Conservation (phyloP, 495 filamentous ascomycete genomes). For the Neurospora pannonica region DNA sequence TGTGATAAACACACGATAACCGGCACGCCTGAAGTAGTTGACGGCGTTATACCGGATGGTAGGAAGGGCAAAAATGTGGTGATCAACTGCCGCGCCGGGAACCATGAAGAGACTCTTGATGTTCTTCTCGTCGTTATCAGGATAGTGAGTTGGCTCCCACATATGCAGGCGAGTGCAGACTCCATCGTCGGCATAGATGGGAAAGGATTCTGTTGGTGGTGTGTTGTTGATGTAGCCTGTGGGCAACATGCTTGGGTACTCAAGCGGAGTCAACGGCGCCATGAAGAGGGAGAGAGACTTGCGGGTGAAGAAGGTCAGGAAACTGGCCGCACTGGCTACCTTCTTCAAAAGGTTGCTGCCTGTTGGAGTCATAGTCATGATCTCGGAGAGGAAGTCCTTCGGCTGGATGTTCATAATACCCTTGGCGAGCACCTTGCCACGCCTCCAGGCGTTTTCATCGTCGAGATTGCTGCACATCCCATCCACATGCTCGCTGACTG, state of each 20-base stretch:
- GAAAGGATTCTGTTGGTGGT: constrained; percentile 24
- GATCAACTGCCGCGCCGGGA: constrained; percentile 52
- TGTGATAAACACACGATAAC: constrained; percentile 48
- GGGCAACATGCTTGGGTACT: constrained; percentile 42
- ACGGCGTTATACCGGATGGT: constrained; percentile 57
- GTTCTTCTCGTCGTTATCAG: constrained; percentile 15
- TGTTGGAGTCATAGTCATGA: constrained; percentile 43
- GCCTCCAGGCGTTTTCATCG: constrained; percentile 28
- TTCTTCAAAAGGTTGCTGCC: constrained; percentile 37
- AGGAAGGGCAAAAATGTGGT: constrained; percentile 55
- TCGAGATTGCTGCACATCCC: constrained; percentile 22
- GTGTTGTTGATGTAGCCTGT: constrained; percentile 43
- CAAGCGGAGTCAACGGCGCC: constrained; percentile 42
- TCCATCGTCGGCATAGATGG: constrained; percentile 40
- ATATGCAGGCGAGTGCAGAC: constrained; percentile 43
- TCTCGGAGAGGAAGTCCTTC: constrained; percentile 47
- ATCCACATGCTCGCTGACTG: constrained; percentile 29
- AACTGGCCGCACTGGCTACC: constrained; percentile 34
- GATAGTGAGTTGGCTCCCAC: constrained; percentile 40
- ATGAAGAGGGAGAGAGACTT: constrained; percentile 48
- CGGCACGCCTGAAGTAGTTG: constrained; percentile 52
- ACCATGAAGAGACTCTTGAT: constrained; percentile 48
- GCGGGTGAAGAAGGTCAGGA: constrained; percentile 48
- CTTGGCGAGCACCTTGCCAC: constrained; percentile 39
- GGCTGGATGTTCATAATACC: constrained; percentile 51